Evolutionary conservation across 2,329 filamentous ascomycete genomes (phyloP).

Genomic region (Calonectria pteridis): DNA sequence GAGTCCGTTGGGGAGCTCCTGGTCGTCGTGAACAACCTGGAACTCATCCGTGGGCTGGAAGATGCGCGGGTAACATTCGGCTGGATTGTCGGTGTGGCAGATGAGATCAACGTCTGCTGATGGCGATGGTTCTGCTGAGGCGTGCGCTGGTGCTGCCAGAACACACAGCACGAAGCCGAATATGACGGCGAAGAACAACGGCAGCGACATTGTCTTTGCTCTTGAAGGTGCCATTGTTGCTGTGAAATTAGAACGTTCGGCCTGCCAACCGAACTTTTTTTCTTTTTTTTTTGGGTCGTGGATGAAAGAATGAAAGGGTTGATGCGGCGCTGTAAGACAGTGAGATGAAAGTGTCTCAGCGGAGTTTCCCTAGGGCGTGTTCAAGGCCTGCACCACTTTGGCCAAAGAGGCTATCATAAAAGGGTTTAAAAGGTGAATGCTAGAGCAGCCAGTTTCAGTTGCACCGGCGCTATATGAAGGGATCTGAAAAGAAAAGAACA

Average conservation of each 20-base stretch:
- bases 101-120: constrained; percentile 68
- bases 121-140: constrained; percentile 45
- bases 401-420: constrained; percentile 8
- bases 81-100: constrained; percentile 70
- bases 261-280: neutral
- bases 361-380: neutral
- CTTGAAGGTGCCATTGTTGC: constrained; percentile 42
- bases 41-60: constrained; percentile 76
- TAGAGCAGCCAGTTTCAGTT: neutral
- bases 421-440: neutral
- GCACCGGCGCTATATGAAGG: constrained; percentile 8
- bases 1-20: constrained; percentile 73
- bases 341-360: constrained; percentile 13
- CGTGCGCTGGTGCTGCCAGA: constrained; percentile 43
- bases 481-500: constrained; percentile 22
- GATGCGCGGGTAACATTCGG: constrained; percentile 74
- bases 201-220: constrained; percentile 34
- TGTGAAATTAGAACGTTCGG: neutral
- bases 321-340: neutral
- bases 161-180: constrained; percentile 45
- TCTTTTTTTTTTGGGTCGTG: neutral
- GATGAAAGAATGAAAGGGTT: neutral
- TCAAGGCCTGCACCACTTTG: neutral
- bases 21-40: constrained; percentile 72
- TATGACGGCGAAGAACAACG: constrained; percentile 39